phyloP scores from a whole-genome alignment of 2,329 filamentous ascomycete species.

The Trichoderma citrinoviride region DNA sequence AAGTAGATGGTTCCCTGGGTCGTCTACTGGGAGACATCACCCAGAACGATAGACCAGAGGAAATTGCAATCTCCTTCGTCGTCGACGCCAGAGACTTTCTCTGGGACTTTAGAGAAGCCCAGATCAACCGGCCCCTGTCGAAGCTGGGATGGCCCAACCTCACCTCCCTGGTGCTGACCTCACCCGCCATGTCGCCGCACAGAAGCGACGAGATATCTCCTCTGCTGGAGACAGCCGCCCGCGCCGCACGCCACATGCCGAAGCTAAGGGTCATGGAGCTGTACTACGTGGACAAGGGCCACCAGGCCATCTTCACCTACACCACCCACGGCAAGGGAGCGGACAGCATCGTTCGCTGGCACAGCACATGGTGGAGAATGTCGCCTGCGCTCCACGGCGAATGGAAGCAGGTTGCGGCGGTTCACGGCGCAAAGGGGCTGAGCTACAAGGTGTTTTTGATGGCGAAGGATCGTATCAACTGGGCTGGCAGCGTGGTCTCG shows the following conservation, averaged over 20 bases:
- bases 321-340: neutral
- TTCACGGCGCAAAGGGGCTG: neutral
- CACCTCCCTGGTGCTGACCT: neutral
- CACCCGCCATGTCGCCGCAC: neutral
- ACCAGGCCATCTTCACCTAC: neutral
- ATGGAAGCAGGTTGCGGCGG: neutral
- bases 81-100: neutral
- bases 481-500: neutral
- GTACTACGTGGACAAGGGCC: neutral
- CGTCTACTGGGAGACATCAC: neutral
- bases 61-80: neutral
- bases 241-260: neutral
- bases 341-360: neutral
- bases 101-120: neutral
- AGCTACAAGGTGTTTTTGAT: neutral
- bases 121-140: neutral
- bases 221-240: neutral
- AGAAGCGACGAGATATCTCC: neutral
- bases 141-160: conserved; percentile 1
- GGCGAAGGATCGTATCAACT: neutral
- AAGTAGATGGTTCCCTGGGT: neutral
- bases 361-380: neutral
- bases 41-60: neutral
- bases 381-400: neutral
- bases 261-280: neutral